Percentiles rank a stretch among this genome's conserved stretches.
Conservation (phyloP, 768 basidiomycete genomes). For the Boletales sp. region DNA sequence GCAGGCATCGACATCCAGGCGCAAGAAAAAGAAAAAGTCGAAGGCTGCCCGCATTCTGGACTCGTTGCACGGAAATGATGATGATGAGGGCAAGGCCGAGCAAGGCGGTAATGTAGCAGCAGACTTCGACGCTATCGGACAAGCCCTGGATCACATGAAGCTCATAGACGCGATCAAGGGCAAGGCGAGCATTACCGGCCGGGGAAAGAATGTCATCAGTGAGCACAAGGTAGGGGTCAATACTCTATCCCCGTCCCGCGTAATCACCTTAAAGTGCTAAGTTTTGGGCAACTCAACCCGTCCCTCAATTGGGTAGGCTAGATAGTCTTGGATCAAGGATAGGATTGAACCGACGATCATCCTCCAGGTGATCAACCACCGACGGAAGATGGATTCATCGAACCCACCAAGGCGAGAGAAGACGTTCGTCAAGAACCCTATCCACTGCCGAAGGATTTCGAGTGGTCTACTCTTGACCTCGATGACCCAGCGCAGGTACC, state of each 20-base stretch:
- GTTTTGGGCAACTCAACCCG: constrained; percentile 99
- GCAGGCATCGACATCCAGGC: constrained; percentile 41
- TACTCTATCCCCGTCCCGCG: constrained; percentile 3
- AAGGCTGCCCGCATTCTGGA: constrained; percentile 56
- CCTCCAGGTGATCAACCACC: constrained; percentile 58
- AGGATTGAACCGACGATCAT: neutral
- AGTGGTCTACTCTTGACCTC: constrained; percentile 85
- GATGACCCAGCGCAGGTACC: constrained; percentile 67
- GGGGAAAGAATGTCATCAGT: constrained; percentile 76
- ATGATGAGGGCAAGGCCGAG: constrained; percentile 52
- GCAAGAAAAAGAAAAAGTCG: constrained; percentile 90
- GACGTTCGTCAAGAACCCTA: constrained; percentile 89
- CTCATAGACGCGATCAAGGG: constrained; percentile 85
- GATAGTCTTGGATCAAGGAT: neutral
- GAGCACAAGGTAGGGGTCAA: constrained; percentile 75
- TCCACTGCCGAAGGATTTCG: constrained; percentile 87
- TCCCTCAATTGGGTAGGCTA: constrained; percentile 73
- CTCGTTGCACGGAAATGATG: constrained; percentile 38
- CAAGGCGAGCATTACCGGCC: constrained; percentile 71
- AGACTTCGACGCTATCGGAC: constrained; percentile 63
- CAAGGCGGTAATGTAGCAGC: constrained; percentile 43
- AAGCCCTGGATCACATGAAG: constrained; percentile 72
- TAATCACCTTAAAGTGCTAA: constrained; percentile 25
- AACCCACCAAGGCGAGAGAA: constrained; percentile 68
- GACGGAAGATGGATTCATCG: constrained; percentile 82